A percentile compares a stretch with the other conserved stretches of the same genome.
Evolutionary conservation across 129 eudicot species (phyloP).

Genomic region (Heracleum sosnowskyi): DNA sequence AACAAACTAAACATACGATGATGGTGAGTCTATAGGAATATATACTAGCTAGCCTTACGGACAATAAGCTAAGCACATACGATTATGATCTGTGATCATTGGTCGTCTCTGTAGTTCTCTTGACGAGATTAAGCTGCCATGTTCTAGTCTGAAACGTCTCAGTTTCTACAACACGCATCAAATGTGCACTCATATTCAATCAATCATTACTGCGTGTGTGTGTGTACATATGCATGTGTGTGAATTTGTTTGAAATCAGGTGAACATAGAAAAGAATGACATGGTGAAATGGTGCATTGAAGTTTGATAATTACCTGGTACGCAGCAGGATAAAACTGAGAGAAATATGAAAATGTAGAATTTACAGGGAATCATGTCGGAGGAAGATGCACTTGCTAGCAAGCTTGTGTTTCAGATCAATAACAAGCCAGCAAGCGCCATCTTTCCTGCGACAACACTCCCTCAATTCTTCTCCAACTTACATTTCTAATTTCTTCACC

Average conservation of each 20-base stretch:
- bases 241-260: not conserved
- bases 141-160: not conserved
- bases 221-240: not conserved
- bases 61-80: no score
- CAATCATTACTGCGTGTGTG: no score
- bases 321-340: no score
- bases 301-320: no score
- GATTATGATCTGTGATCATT: no score
- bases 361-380: not conserved
- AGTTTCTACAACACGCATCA: not conserved
- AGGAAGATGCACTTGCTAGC: not conserved
- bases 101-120: no score
- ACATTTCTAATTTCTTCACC: not conserved
- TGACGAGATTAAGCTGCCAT: no score
- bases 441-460: conserved; percentile 53
- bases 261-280: not conserved
- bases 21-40: no score
- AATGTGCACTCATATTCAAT: no score
- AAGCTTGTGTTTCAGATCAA: not conserved
- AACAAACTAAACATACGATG: no score
- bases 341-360: not conserved
- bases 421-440: conserved; percentile 25
- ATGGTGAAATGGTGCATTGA: not conserved
- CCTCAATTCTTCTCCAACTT: conserved; percentile 6
- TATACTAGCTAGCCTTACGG: no score